Base-by-base conservation (phyloP, 108 stramenopile genomes). In the Skeletonema grethae region DNA sequence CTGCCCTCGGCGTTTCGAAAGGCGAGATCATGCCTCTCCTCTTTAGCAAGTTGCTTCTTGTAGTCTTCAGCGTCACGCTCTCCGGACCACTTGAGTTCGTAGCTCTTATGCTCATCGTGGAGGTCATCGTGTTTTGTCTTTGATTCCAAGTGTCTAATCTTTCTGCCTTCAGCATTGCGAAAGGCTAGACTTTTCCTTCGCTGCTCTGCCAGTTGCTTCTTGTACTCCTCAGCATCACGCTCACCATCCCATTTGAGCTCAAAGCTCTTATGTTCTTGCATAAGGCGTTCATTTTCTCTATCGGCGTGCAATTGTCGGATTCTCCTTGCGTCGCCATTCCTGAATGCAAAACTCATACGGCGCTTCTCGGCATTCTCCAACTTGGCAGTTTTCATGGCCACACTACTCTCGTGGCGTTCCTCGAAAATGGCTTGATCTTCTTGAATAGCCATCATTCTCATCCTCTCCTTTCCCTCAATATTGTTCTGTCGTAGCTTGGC, bases 191-290 rank as follows among this genome's bases (percentile, higher is more conserved):
- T 87, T 8, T 91, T 72, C 29, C 90, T 74, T 18, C 85, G 77
- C 67, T 88, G 85, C 62, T 86, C 57, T 30, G 72, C 65, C 80
- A 88, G 56, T 57, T 85, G 72, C 61, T 69, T 75, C 57, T 81
- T 77, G 65, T 90, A 88, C 2, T 62, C 85, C 5, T 95, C 89
- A 10, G 88, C 90, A 71, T 95, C 93, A 10, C 75, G 72, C 15
- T 86, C 90, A n/a, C 88, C 93, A 8, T 78, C 87, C 67, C 84
- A 73, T 25, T 77, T 86, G 20, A 91, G 80, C 67, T 90, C 88
- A 58, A 75, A 86, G 63, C 87, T 85, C 41, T 75, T 66, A 58
- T 89, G 87, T 58, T 88, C 69, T 3, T 76, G 58, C 20, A 79
- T 58, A 48, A 67, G 48, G n/a, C 73, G 65, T 8, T 88, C 80